Evolutionary conservation across 2,329 filamentous ascomycete genomes (phyloP).

Genomic region (Sarocladiaceae sp.): DNA sequence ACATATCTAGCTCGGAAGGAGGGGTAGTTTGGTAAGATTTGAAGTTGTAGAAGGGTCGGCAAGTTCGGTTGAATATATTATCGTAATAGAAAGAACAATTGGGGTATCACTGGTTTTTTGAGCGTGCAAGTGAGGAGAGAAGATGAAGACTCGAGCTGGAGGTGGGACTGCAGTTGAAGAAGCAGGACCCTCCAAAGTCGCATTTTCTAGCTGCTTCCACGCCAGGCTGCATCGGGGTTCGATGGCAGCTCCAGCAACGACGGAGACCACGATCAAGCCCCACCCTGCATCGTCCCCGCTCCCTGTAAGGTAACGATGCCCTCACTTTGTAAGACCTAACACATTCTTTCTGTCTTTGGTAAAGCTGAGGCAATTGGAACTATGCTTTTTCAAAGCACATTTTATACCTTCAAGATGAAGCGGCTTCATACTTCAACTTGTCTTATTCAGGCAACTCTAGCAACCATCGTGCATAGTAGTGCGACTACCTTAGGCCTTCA

Average conservation of each 20-base stretch:
- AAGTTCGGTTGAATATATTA: neutral
- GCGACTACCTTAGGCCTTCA: neutral
- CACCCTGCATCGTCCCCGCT: neutral
- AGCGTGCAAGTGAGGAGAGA: neutral
- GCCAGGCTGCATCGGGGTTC: neutral
- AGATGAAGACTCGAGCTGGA: neutral
- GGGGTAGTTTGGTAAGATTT: neutral
- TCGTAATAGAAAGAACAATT: neutral
- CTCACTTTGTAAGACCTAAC: too few species aligned
- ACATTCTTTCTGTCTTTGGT: too few species aligned
- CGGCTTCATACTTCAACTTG: too few species aligned
- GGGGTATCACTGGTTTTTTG: conserved; percentile 6
- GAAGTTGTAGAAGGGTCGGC: neutral
- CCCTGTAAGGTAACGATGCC: too few species aligned
- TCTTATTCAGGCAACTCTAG: too few species aligned
- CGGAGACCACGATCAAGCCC: neutral
- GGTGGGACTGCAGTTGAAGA: conserved; percentile 5
- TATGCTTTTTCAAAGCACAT: too few species aligned
- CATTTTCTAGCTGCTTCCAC: conserved; percentile 15
- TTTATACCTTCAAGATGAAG: too few species aligned
- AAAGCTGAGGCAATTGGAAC: too few species aligned
- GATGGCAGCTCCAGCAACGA: neutral
- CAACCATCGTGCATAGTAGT: neutral
- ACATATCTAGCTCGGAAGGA: conserved; percentile 34
- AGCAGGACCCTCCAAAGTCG: neutral